These are phyloP conservation scores for Handroanthus guayacan DNA, from an alignment of 257 asterid genomes.

Conservation along the genomic window DNA sequence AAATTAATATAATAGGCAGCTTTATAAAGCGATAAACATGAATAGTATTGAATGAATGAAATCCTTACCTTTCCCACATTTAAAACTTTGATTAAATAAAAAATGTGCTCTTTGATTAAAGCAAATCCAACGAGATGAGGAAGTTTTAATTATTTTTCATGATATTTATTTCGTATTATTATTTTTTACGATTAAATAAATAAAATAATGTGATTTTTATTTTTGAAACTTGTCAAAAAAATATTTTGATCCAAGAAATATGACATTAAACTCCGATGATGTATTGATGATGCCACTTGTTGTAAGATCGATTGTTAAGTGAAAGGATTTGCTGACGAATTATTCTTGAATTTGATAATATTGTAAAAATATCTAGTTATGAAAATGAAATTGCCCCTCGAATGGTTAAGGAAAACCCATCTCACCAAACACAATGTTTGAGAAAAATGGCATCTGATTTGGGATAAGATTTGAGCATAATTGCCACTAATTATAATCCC, in stretches of 20 bases:
- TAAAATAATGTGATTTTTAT: not conserved
- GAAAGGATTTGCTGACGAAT: slow-evolving; percentile 32
- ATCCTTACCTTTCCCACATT: not conserved
- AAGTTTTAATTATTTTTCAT: too few relatives aligned
- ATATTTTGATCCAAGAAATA: not conserved
- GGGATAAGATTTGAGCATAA: not conserved
- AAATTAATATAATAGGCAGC: too few relatives aligned
- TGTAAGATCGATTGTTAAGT: slow-evolving; percentile 22
- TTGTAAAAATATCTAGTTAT: not conserved
- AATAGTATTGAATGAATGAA: not conserved
- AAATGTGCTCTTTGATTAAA: too few relatives aligned
- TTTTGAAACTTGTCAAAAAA: not conserved
- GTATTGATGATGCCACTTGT: slow-evolving; percentile 34
- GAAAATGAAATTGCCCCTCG: slow-evolving; percentile 17
- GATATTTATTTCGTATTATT: not conserved
- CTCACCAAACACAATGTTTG: slow-evolving; percentile 40
- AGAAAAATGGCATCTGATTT: not conserved
- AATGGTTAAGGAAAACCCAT: slow-evolving; percentile 18
- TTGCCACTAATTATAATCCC: not conserved
- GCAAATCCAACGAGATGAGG: too few relatives aligned
- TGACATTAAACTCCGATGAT: slow-evolving; percentile 25
- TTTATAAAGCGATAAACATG: too few relatives aligned
- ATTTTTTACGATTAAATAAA: not conserved
- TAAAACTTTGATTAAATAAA: too few relatives aligned
- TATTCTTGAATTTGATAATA: slow-evolving; percentile 15